Percentiles rank a stretch among this genome's conserved stretches.
Evolutionary conservation across 345 rosid species (phyloP).

Genomic region (Bruguiera parviflora): DNA sequence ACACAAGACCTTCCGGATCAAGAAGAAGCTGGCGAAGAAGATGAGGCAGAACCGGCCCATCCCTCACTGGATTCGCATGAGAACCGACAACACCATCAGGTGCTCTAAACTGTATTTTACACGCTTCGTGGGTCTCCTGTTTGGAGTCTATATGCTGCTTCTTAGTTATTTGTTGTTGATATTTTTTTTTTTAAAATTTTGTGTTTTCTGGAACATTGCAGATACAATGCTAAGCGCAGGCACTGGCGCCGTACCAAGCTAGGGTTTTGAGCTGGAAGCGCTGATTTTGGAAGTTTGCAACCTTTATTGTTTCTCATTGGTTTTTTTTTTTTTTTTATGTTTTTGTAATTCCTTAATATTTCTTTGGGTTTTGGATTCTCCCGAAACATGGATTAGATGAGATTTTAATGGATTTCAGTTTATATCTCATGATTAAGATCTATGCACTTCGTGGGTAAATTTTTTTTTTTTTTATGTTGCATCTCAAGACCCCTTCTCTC

Average conservation of each 20-base stretch:
- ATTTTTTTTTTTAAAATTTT: background rate
- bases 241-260: constrained; percentile 38
- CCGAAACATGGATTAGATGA: too few relatives aligned
- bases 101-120: constrained; percentile 1
- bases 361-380: too few relatives aligned
- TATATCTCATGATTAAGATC: too few relatives aligned
- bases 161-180: background rate
- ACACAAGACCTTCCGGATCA: constrained; percentile 79
- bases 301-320: background rate
- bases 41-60: constrained; percentile 80
- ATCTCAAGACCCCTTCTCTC: too few relatives aligned
- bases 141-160: background rate
- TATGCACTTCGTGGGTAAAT: too few relatives aligned
- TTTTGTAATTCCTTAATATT: too few relatives aligned
- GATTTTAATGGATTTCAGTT: too few relatives aligned
- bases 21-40: constrained; percentile 78
- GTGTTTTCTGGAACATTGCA: background rate
- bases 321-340: too few relatives aligned
- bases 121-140: background rate
- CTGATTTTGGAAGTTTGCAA: background rate
- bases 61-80: constrained; percentile 69
- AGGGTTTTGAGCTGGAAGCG: constrained; percentile 21
- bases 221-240: constrained; percentile 35
- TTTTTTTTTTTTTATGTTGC: too few relatives aligned
- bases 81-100: constrained; percentile 71